These are phyloP conservation scores for Kwoniella bestiolae DNA, from an alignment of 768 basidiomycete genomes.

Conservation along the genomic window DNA sequence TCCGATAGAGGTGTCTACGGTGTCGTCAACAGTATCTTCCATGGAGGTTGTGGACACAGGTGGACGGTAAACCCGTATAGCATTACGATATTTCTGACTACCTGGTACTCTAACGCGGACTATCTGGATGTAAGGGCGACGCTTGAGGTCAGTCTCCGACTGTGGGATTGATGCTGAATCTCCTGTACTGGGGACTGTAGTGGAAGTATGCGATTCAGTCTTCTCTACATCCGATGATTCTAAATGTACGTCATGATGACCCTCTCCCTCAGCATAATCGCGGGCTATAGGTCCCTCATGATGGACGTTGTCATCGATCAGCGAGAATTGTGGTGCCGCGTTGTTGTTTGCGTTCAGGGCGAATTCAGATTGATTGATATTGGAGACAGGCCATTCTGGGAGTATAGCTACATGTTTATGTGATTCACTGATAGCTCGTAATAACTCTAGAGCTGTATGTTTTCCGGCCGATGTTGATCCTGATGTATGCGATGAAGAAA, in stretches of 20 bases:
- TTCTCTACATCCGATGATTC: neutral
- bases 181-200: neutral
- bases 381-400: too few species aligned
- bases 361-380: too few species aligned
- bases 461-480: neutral
- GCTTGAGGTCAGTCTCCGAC: neutral
- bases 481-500: neutral
- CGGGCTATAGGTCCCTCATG: neutral
- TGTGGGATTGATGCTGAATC: neutral
- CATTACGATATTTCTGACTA: constrained; percentile 16
- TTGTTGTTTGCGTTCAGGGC: too few species aligned
- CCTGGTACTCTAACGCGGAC: constrained; percentile 16
- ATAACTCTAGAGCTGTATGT: constrained; percentile 18
- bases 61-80: constrained; percentile 5
- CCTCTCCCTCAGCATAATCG: constrained; percentile 9
- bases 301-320: neutral
- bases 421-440: constrained; percentile 14
- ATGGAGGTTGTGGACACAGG: neutral
- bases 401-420: neutral
- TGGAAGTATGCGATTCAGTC: constrained; percentile 6
- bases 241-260: neutral
- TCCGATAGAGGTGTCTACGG: neutral
- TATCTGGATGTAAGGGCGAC: constrained; percentile 6
- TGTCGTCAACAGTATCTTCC: constrained; percentile 1
- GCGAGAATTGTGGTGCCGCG: too few species aligned